These are phyloP conservation scores for Lotmaria passim DNA, from an alignment of 208 protist species.

Conservation along the genomic window DNA sequence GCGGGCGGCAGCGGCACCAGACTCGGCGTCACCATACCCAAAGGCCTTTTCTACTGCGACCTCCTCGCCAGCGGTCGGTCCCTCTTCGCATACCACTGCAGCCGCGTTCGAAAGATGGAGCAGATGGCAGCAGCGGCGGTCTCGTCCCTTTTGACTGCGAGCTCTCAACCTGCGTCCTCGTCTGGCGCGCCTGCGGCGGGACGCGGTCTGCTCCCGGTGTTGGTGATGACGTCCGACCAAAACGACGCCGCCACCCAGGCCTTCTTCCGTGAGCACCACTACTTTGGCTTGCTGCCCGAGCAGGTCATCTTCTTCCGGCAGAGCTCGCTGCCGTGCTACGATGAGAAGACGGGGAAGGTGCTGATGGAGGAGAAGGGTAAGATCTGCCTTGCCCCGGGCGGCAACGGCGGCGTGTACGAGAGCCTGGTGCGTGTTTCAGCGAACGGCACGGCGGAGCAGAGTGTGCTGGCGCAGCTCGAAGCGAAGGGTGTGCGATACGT, in stretches of 20 bases:
- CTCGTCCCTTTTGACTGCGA: too few relatives aligned
- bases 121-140: conserved; percentile 63
- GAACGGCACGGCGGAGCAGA: not conserved
- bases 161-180: not conserved
- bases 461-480: conserved; percentile 83
- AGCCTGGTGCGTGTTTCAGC: conserved; percentile 29
- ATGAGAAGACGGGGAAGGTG: conserved; percentile 91
- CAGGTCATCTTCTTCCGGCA: conserved; percentile 97
- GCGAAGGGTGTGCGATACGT: conserved; percentile 90
- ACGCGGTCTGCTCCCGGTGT: conserved; percentile 45
- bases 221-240: conserved; percentile 97
- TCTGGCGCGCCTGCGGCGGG: not conserved
- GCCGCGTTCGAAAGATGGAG: conserved; percentile 90
- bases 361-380: conserved; percentile 73
- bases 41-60: conserved; percentile 90
- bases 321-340: conserved; percentile 91
- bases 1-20: conserved; percentile 99
- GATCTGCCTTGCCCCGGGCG: conserved; percentile 93
- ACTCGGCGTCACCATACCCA: conserved; percentile 95
- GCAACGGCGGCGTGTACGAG: conserved; percentile 97
- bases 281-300: conserved; percentile 93
- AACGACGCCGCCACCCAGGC: conserved; percentile 91
- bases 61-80: conserved; percentile 65
- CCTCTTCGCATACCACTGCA: conserved; percentile 98
- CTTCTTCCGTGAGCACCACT: conserved; percentile 94